A percentile compares a stretch with the other conserved stretches of the same genome.
Conservation (phyloP, 192 early-diverging fungal genomes). For the Endogone sp. region DNA sequence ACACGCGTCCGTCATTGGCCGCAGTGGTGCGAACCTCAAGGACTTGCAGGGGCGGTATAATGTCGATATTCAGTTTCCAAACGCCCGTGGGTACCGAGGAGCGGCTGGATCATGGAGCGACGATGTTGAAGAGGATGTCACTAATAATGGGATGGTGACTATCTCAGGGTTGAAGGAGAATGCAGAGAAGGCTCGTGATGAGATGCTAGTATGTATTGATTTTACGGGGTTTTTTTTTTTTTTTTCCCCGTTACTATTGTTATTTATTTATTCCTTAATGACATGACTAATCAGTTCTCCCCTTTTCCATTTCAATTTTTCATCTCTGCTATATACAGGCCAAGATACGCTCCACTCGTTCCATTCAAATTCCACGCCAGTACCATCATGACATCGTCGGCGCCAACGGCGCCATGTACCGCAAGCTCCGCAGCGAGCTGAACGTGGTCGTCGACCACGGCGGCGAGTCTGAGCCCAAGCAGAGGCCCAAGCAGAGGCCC, state of each 20-base stretch:
- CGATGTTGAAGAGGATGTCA: constrained; percentile 27
- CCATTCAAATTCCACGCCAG: constrained; percentile 47
- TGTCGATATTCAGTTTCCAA: constrained; percentile 64
- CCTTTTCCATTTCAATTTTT: too few relatives aligned
- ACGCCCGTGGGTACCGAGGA: constrained; percentile 7
- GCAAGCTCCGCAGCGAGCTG: constrained; percentile 57
- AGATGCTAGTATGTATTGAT: too few relatives aligned
- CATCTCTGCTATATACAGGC: constrained; percentile 44
- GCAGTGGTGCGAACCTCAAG: constrained; percentile 66
- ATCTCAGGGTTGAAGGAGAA: constrained; percentile 56
- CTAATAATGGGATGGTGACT: too few relatives aligned
- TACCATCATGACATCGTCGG: constrained; percentile 46
- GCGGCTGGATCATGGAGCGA: constrained; percentile 2
- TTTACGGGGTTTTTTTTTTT: too few relatives aligned
- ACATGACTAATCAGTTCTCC: too few relatives aligned
- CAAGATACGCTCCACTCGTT: constrained; percentile 44
- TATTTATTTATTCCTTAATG: too few relatives aligned
- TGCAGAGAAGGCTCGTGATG: constrained; percentile 32
- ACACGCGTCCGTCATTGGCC: constrained; percentile 81
- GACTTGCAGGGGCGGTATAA: constrained; percentile 62
- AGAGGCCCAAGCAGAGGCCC: too few relatives aligned
- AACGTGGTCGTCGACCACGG: constrained; percentile 54
- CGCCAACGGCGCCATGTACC: constrained; percentile 43
- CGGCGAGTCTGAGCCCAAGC: constrained; percentile 29
- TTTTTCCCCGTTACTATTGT: neutral